Base-by-base conservation (phyloP, 2,329 filamentous ascomycete species). In the Karstenula rhodostoma region DNA sequence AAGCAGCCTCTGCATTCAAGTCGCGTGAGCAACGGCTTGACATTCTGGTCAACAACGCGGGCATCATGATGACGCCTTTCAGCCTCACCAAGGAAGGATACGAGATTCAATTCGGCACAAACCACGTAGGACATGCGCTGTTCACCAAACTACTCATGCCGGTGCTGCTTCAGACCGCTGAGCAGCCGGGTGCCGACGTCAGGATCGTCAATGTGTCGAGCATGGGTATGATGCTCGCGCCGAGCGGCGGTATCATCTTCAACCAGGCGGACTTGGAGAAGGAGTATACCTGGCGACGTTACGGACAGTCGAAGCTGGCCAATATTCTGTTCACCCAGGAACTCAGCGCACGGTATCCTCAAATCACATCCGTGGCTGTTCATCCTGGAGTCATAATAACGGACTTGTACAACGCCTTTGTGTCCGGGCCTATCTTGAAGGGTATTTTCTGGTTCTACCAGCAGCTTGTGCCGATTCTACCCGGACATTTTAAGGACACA, bases 381-480 rank as follows among this genome's bases (percentile, higher is more conserved):
- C 83, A 86, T 60, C 84, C 84, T 0, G 84, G 84, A 13, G 74
- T 82, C 23, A 81, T 85, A 19, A 59, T 77, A 17, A 84, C 83
- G 0, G 79, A 82, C 32, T 61, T 84, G n/a, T 80, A 72, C 40
- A 60, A 65, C 2, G 56, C 58, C 0, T 27, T 75, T n/a, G 58
- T 63, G 42, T 53, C 62, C 1, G 76, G 72, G 25, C 40, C 66
- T 4, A 58, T 79, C 7, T 9, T 76, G 40, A 69, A 65, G 44
- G 56, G 68, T 1, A 67, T 65, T 0, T 10, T 75, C 9, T 73
- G 66, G 68, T n/a, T 76, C 2, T 74, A 73, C 42, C 58, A 64
- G 1, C 17, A 68, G 1, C 25, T 78, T 2, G 66, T 60, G 0
- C 44, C 63, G 19, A 32, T 73, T 10, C 53, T 77, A 46, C 75